phyloP scores from a whole-genome alignment of 1,139 yeast species.

The Protomyces arabidopsidicola region DNA sequence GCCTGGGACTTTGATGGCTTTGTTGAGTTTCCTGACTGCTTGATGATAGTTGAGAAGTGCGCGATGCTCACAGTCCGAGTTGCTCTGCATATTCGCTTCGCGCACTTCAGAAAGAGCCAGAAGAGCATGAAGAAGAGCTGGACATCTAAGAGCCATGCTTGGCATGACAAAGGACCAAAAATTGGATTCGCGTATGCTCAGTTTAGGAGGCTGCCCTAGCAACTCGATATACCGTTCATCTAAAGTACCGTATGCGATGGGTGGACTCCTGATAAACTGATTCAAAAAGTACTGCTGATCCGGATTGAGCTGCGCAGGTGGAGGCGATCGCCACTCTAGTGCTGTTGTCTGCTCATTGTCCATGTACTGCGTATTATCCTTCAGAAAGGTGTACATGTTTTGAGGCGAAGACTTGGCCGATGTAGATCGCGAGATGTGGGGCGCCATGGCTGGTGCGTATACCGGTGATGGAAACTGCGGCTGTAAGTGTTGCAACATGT shows the following conservation, averaged over 20 bases:
- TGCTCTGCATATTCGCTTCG: slow-evolving; percentile 16
- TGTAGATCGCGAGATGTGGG: not conserved
- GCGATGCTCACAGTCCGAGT: slow-evolving; percentile 25
- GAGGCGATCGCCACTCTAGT: not conserved
- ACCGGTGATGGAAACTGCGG: not conserved
- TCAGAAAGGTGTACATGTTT: not conserved
- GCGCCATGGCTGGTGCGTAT: not conserved
- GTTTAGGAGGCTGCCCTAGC: not conserved
- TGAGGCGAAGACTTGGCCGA: not conserved
- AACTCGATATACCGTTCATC: not conserved
- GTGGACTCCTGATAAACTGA: not conserved
- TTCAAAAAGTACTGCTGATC: not conserved
- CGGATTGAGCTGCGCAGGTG: not conserved
- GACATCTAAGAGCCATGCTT: slow-evolving; percentile 29
- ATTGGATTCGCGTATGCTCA: slow-evolving; percentile 11
- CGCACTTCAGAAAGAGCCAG: slow-evolving; percentile 31
- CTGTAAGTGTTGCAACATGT: not conserved
- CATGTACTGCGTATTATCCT: not conserved
- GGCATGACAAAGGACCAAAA: slow-evolving; percentile 32
- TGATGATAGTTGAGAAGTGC: slow-evolving; percentile 31
- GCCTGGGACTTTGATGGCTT: slow-evolving; percentile 9
- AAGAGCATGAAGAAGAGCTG: slow-evolving; percentile 31
- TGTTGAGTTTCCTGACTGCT: slow-evolving; percentile 28
- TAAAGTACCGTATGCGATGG: not conserved
- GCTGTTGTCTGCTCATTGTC: not conserved